These are phyloP conservation scores for Ochetophila trinervis DNA, from an alignment of 306 rosid species.

Conservation along the genomic window DNA sequence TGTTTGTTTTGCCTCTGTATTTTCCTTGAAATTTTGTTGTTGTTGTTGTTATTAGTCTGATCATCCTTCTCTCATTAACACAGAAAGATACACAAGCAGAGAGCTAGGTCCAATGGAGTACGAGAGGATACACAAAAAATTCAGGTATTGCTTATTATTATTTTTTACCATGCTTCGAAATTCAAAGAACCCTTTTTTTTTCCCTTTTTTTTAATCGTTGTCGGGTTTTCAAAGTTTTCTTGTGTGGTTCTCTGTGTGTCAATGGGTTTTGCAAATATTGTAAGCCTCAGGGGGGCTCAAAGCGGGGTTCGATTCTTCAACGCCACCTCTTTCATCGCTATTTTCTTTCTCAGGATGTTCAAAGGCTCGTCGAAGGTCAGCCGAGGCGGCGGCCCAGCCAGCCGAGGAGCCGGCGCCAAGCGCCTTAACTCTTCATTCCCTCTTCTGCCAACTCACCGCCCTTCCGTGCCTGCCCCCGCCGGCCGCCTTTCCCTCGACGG, in stretches of 20 bases:
- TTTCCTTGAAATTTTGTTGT: too few species aligned
- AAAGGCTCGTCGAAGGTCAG: conserved; percentile 75
- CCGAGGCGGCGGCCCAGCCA: conserved; percentile 52
- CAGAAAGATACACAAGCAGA: conserved; percentile 13
- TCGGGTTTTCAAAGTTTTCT: too few species aligned
- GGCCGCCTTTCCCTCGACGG: conserved; percentile 65
- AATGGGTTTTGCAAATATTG: not conserved
- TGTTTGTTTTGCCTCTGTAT: too few species aligned
- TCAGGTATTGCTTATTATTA: conserved; percentile 52
- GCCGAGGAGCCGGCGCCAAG: conserved; percentile 55
- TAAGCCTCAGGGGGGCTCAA: conserved; percentile 9
- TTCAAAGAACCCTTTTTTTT: conserved; percentile 4
- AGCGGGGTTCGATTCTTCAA: conserved; percentile 24
- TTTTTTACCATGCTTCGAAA: conserved; percentile 2
- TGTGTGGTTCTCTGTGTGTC: not conserved
- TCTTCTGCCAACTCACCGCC: conserved; percentile 48
- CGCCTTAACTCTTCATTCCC: conserved; percentile 52
- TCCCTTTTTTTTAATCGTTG: not conserved
- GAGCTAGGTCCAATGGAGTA: conserved; percentile 74
- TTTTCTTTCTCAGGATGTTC: conserved; percentile 47
- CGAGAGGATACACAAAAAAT: conserved; percentile 80
- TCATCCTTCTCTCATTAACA: too few species aligned
- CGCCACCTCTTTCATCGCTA: conserved; percentile 19
- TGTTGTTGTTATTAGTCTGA: too few species aligned
- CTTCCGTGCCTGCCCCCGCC: conserved; percentile 27